Evolutionary conservation across 805 yeast genomes (phyloP).

Genomic region (Saccharomycopsis fodiens): DNA sequence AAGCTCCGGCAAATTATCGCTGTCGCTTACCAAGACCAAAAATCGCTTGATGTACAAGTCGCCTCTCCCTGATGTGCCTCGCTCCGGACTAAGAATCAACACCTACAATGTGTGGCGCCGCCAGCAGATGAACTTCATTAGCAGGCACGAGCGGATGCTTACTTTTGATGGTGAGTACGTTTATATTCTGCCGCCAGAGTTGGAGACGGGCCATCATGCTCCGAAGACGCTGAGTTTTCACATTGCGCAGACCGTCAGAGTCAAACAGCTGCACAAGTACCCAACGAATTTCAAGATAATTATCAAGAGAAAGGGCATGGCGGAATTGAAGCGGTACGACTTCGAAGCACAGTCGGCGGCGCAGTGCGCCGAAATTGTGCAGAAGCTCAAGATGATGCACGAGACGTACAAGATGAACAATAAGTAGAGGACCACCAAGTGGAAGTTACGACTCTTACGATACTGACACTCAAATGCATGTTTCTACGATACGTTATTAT

Average conservation of each 20-base stretch:
- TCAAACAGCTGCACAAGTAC: conserved; percentile 70
- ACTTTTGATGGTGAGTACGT: conserved; percentile 94
- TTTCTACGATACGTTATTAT: too few species aligned
- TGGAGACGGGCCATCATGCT: conserved; percentile 26
- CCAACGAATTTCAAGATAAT: conserved; percentile 78
- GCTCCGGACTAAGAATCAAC: conserved; percentile 49
- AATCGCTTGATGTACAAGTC: conserved; percentile 7
- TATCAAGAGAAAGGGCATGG: conserved; percentile 45
- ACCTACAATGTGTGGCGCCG: conserved; percentile 86
- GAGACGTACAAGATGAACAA: conserved; percentile 44
- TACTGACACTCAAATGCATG: too few species aligned
- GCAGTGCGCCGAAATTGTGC: conserved; percentile 69
- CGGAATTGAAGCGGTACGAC: conserved; percentile 75
- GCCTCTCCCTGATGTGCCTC: conserved; percentile 11
- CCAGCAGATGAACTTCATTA: conserved; percentile 76
- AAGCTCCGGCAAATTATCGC: conserved; percentile 12
- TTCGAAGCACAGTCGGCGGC: conserved; percentile 61
- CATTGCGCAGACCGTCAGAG: conserved; percentile 62
- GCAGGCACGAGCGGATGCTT: conserved; percentile 71
- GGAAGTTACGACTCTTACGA: too few species aligned
- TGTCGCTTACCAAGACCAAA: conserved; percentile 8
- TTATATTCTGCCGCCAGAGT: conserved; percentile 77
- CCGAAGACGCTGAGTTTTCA: conserved; percentile 85
- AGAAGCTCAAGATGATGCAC: conserved; percentile 53
- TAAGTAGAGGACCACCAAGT: not conserved